A percentile compares a stretch with the other conserved stretches of the same genome.
Evolutionary conservation across 78 protist genomes (phyloP).

Genomic region (Cyanophora paradoxa): DNA sequence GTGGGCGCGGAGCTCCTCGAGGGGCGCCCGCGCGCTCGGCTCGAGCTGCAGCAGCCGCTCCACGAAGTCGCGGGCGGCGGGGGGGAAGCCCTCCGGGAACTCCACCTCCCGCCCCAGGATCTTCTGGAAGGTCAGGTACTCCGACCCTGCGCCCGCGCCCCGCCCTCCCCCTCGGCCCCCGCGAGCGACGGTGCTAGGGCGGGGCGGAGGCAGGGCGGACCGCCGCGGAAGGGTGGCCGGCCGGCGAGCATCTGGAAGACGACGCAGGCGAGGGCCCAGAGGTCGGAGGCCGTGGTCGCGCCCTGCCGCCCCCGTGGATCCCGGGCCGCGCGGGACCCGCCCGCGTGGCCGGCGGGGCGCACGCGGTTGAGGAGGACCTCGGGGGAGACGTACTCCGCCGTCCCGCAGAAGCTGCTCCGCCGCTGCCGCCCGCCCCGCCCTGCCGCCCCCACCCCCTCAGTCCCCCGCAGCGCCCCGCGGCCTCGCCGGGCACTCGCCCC

Average conservation of each 20-base stretch:
- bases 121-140: constrained; percentile 63
- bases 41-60: constrained; percentile 28
- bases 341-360: too few relatives aligned
- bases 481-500: background rate
- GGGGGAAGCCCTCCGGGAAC: constrained; percentile 63
- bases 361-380: too few relatives aligned
- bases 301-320: too few relatives aligned
- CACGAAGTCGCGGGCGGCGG: constrained; percentile 48
- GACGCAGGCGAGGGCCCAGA: constrained; percentile 85
- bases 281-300: too few relatives aligned
- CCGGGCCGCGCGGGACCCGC: too few relatives aligned
- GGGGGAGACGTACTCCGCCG: constrained; percentile 87
- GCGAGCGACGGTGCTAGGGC: background rate
- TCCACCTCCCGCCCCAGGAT: constrained; percentile 39
- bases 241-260: constrained; percentile 75
- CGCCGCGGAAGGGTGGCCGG: constrained; percentile 48
- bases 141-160: constrained; percentile 20
- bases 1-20: too few relatives aligned
- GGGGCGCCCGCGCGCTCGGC: too few relatives aligned
- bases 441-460: too few relatives aligned
- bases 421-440: too few relatives aligned
- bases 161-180: background rate
- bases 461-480: background rate
- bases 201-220: constrained; percentile 9
- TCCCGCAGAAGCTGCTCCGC: constrained; percentile 49